Base-by-base conservation (phyloP, 345 rosid genomes). In the Moringa oleifera region DNA sequence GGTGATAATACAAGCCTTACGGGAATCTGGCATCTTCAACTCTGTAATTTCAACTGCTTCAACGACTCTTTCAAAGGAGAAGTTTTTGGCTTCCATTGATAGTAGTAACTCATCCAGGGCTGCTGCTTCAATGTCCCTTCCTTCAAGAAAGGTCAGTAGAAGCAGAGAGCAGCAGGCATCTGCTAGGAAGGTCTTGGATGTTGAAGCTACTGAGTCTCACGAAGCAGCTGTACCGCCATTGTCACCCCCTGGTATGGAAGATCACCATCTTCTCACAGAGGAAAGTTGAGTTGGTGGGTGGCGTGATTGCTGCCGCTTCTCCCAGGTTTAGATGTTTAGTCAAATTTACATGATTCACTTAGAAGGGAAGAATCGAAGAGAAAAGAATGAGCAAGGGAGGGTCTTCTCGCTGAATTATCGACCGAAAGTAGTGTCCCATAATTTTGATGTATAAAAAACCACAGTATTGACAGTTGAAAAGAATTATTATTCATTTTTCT, bases 1-100 rank as follows among this genome's bases (percentile, higher is more conserved):
- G 98, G 89, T 75, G 50, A 78, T 90, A 50, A 74, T 93, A 54
- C 95, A 86, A 80, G 96, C 87, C 41, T 80, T 93, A 33, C 71
- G 87, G 70, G 97, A 90, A 64, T 80, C 98, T 20, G 98, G 96
- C 20, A 79, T 88, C 37, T 90, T 93, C 77, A 85, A 79, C 84
- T 78, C 86, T 16, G 73, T 85, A 23, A 79, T 93, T 49, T 81
- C 82, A 65, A 77, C 84, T 24, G 86, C 86, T 46, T 78, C 80
- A 23, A 57, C 79, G 23, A 80, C 80, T 63, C 75, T 82, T 51
- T 78, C 91, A 41, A 81, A 68, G 70, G 81, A 80, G 62, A 76
- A 77, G 69, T 78, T 86, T 71, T 68, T 82, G 59, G 68, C 81
- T 46, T 70, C 83, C 24, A 73, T 79, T 57, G 76, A 73, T 20